Base-by-base conservation (phyloP, 148 eudicot genomes). In the Amaranthus palmeri region DNA sequence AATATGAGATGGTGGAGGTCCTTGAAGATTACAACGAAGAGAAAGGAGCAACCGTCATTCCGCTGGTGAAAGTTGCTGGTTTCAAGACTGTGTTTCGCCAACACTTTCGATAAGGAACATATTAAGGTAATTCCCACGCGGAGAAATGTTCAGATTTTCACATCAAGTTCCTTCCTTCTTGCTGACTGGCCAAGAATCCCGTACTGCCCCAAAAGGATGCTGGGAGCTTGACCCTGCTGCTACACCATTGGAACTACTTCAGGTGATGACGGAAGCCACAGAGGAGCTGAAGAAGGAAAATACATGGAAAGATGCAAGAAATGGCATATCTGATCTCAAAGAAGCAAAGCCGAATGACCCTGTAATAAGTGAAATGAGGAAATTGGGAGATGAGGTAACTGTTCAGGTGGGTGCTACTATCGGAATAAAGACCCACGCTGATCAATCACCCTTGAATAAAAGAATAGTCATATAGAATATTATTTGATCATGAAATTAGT, bases 191-290 rank as follows among this genome's bases (percentile, higher is more conserved):
- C 70, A 81, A 70, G 93, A 88, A 83, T 86, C 90, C 72, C 44
- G 69, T 66, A 76, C 73, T 70, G 89, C 84, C 50, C 93, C 85
- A 13, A 81, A 81, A 81, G 93, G 93, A 55, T 85, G 87, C 68
- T 70, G 71, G 75, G 97, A 90, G 84, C 85, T 92, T 68, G 97
- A 92, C 77, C 89, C 97, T 36, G 93, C 93, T 10, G 96, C 93
- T 50, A 76, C 74, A n/a, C 91, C 96, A 17, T 52, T 75, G 72
- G 89, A 92, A 75, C 83, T 92, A 64, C 84, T 92, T 51, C 72
- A 85, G 72, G 83, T 81, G n/a, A 75, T 68, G 17, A 65, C 78
- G 13, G 86, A 83, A 73, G 63, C 78, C 14, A 70, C 73, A 60
- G 81, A 74, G 72, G 60, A 61, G 8, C 73, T 54, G 45, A 15